Evolutionary conservation across 257 asterid species (phyloP).

Genomic region (Penstemon davidsonii): DNA sequence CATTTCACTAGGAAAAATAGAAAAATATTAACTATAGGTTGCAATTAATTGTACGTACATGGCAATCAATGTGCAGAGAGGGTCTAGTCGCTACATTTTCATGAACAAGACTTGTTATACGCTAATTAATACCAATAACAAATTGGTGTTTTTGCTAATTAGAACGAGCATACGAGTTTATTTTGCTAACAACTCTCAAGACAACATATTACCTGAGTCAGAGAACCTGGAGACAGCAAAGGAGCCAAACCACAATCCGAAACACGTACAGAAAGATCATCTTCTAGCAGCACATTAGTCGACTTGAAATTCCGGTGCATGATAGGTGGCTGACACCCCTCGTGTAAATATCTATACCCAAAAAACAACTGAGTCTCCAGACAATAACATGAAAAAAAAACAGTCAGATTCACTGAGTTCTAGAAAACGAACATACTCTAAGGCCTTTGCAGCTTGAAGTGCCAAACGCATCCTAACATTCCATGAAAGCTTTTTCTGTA

Average conservation of each 20-base stretch:
- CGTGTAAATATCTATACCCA: slow-evolving; percentile 78
- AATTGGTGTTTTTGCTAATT: not conserved
- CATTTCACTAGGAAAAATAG: too few species aligned
- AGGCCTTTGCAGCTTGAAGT: slow-evolving; percentile 88
- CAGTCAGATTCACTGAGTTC: not conserved
- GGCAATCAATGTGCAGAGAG: too few species aligned
- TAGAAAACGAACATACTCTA: slow-evolving; percentile 59
- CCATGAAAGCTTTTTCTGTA: slow-evolving; percentile 78
- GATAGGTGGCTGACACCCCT: slow-evolving; percentile 64
- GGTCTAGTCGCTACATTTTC: too few species aligned
- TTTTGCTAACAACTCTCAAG: not conserved
- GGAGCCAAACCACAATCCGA: slow-evolving; percentile 85
- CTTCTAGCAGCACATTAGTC: slow-evolving; percentile 68
- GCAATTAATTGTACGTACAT: too few species aligned
- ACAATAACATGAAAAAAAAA: slow-evolving; percentile 1
- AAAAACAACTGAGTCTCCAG: slow-evolving; percentile 30
- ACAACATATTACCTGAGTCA: slow-evolving; percentile 48
- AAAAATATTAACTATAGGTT: too few species aligned
- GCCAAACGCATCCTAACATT: slow-evolving; percentile 73
- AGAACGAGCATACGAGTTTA: not conserved
- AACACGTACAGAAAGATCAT: slow-evolving; percentile 60
- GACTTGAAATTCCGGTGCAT: slow-evolving; percentile 82
- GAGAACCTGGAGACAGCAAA: slow-evolving; percentile 56
- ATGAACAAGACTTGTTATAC: too few species aligned
- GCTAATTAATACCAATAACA: too few species aligned